phyloP scores from a whole-genome alignment of 169 alveolate genomes.

The Theileria parva region DNA sequence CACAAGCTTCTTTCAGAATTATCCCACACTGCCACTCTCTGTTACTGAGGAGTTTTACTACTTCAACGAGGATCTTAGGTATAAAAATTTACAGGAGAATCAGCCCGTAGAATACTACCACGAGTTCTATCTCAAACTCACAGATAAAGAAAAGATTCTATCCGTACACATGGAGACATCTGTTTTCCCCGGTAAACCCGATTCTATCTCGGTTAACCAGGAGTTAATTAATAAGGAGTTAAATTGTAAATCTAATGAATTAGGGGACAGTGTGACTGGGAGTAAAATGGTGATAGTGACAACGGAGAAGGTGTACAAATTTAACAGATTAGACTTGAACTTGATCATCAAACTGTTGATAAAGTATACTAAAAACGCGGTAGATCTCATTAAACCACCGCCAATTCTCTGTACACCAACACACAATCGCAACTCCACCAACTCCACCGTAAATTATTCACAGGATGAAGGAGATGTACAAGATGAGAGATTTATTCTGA shows the following conservation, averaged over 20 bases:
- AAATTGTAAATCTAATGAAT: background rate
- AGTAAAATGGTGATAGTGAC: background rate
- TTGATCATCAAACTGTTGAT: conserved; percentile 3
- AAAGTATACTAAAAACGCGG: conserved; percentile 6
- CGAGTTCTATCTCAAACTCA: conserved; percentile 31
- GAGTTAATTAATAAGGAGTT: background rate
- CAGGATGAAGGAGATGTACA: too few species aligned
- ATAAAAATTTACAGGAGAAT: background rate
- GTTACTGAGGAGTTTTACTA: conserved; percentile 40
- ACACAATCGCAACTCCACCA: background rate
- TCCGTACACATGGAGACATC: background rate
- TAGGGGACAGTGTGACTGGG: background rate
- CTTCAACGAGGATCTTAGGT: background rate
- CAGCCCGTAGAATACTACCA: conserved; percentile 56
- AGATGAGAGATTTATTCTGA: background rate
- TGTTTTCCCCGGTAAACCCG: background rate
- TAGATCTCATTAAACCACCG: conserved; percentile 10
- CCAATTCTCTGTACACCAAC: background rate
- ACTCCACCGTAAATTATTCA: too few species aligned
- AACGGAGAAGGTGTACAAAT: conserved; percentile 9
- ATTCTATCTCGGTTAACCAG: background rate
- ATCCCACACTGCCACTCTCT: conserved; percentile 29
- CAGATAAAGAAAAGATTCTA: conserved; percentile 38
- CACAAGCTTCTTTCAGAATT: conserved; percentile 32
- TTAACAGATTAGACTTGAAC: background rate